Evolutionary conservation across 495 filamentous ascomycete genomes (phyloP), one percentile per base, ranked within the genome.

Genomic region (Lasiosphaeris hirsuta): DNA sequence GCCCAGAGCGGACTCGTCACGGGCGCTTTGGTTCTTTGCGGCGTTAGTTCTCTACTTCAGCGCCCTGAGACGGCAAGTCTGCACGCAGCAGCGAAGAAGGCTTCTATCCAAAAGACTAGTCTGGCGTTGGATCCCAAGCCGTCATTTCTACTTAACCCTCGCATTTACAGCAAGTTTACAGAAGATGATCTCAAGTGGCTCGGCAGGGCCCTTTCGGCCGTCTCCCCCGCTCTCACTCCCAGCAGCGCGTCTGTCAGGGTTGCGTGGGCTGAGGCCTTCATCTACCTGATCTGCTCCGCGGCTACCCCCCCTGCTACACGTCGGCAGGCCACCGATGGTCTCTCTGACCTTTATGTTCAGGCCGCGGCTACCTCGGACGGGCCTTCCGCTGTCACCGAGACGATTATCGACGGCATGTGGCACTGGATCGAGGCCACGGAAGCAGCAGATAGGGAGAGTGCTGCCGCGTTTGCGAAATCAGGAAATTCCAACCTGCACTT

Each of bases 71-170:
- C 62, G 10, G 69, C 81, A 51, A 67, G 74, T 39, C 18, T 74
- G 5, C 74, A 78, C 9, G 56, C 68, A 0, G 59, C 76, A 13
- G 61, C 86, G 4, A 86, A 83, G 57, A 89, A 86, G 64, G 71
- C 77, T 1, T 72, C 84, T 8, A 77, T 90, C 15, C 64, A 78
- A 14, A 80, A 85, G 40, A 82, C 87, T 56, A 81, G 84, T 40
- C 76, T 96, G 49, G 75, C 74, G 0, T 69, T 82, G 13, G 80
- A 82, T 10, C 83, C 89, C 0, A 96, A 93, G 66, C 84, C 87
- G 9, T 93, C 91, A 0, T 93, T 93, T 68, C 75, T 97, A 7
- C 78, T 97, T 1, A 96, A 90, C 65, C 83, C 85, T 17, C 88
- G 86, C 49, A 82, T 93, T 7, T 97, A 92, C 72, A 80, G 86